A percentile compares a stretch with the other conserved stretches of the same genome.
Evolutionary conservation across 2,329 filamentous ascomycete species (phyloP).

Genomic region (Claviceps maximensis): DNA sequence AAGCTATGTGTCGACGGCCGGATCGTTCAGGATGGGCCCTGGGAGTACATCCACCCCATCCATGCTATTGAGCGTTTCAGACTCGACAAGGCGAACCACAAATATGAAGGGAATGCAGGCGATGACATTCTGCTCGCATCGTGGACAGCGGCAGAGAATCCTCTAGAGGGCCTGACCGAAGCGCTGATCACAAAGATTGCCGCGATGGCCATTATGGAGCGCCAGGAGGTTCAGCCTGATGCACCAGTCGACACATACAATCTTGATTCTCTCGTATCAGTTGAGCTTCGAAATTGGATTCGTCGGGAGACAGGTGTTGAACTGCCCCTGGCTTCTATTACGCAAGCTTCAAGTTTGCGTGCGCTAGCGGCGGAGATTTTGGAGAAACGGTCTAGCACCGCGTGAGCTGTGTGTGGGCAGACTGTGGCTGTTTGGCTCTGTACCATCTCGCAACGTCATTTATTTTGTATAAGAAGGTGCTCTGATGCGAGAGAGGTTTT

Average conservation of each 20-base stretch:
- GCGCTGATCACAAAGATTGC: conserved; percentile 6
- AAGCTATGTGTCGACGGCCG: background rate
- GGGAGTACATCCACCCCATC: conserved; percentile 4
- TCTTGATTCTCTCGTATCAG: conserved; percentile 28
- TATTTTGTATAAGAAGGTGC: too few relatives aligned
- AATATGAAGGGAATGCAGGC: background rate
- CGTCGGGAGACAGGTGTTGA: conserved; percentile 21
- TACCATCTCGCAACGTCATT: too few relatives aligned
- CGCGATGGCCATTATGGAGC: conserved; percentile 6
- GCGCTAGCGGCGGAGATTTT: conserved; percentile 2
- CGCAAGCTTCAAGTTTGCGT: conserved; percentile 2
- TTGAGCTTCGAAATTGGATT: conserved; percentile 28
- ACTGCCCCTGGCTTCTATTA: conserved; percentile 11
- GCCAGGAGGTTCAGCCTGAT: conserved; percentile 14
- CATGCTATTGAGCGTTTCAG: background rate
- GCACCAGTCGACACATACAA: conserved; percentile 22
- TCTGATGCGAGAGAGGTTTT: too few relatives aligned
- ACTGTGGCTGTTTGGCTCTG: too few relatives aligned
- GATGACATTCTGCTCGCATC: background rate
- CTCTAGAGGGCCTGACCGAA: conserved; percentile 3
- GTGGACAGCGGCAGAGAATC: conserved; percentile 2
- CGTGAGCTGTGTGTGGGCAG: background rate
- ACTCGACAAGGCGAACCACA: background rate
- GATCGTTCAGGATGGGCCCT: background rate
- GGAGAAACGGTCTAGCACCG: conserved; percentile 3